A percentile compares a stretch with the other conserved stretches of the same genome.
phyloP scores from a whole-genome alignment of 2,329 filamentous ascomycete genomes.

The Elsinoe perseae region DNA sequence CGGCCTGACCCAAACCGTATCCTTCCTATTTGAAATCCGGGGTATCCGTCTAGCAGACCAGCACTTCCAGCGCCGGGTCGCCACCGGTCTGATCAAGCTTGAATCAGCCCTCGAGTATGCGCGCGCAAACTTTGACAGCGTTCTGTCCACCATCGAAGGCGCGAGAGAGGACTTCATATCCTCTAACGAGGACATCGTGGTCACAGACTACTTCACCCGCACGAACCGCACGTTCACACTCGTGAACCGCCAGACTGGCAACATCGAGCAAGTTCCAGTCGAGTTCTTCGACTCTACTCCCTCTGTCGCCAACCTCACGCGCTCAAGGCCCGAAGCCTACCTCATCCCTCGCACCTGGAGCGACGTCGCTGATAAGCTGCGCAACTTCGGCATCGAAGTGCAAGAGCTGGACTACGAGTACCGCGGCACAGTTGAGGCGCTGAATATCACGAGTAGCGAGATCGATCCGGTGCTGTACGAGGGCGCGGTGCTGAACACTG shows the following conservation, averaged over 20 bases:
- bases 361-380: conserved; percentile 22
- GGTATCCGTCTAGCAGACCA: conserved; percentile 21
- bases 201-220: conserved; percentile 20
- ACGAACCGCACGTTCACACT: conserved; percentile 21
- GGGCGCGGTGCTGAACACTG: conserved; percentile 23
- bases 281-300: conserved; percentile 21
- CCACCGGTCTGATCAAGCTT: conserved; percentile 19
- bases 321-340: conserved; percentile 22
- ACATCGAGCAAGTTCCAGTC: conserved; percentile 19
- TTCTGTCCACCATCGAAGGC: conserved; percentile 16
- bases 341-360: conserved; percentile 24
- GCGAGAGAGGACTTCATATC: conserved; percentile 21
- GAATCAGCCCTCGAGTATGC: conserved; percentile 19
- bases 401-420: conserved; percentile 22
- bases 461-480: conserved; percentile 22
- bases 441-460: conserved; percentile 20
- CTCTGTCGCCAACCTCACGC: conserved; percentile 20
- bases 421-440: conserved; percentile 22
- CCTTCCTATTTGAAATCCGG: conserved; percentile 20
- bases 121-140: conserved; percentile 16
- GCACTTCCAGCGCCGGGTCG: conserved; percentile 21
- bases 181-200: conserved; percentile 21
- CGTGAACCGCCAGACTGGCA: conserved; percentile 21
- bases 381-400: conserved; percentile 23
- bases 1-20: conserved; percentile 19